Base-by-base conservation (phyloP, 768 basidiomycete species). In the Podaxis carcinomalis region DNA sequence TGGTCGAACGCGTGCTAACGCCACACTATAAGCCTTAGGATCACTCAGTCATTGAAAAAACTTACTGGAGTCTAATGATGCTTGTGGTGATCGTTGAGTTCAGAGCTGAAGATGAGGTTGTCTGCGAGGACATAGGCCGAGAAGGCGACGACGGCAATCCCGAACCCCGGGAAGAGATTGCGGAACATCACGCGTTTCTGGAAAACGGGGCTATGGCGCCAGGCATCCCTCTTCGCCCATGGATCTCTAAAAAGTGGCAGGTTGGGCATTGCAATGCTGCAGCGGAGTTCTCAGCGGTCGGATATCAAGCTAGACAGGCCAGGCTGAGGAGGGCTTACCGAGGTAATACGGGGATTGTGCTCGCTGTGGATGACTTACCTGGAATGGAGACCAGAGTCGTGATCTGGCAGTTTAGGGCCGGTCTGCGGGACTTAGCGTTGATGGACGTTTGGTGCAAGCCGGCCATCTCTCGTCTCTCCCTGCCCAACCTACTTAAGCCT, bases 111-210 rank as follows among this genome's bases (percentile, higher is more conserved):
- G 68, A 66, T 82, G 32, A 89, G 60, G 70, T 93, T 93, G 74
- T 97, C 95, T 28, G 80, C 90, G 36, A 92, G 74, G 35, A 98
- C 93, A 68, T 98, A 98, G 60, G 84, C 88, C 35, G 92, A 88
- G 78, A 98, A 98, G 1, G 94, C 92, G 56, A 89, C 92, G 53
- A 93, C 82, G 37, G 92, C 96, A 59, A 93, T 93, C 51, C 95
- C 95, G 69, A 98, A 91, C 40, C 96, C 96, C 36, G 96, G 96
- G 74, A 98, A 95, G 65, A 96, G 72, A 78, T 84, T 93, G 68
- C 88, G 79, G 78, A 98, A 88, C 92, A 95, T 95, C 67, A 84
- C 82, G 44, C 88, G 85, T 66, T 88, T 90, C 63, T 86, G 83
- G 79, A 97, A 97, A 58, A 95, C 84, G n/a, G 90, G 87, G 68